Percentiles rank a stretch among this genome's conserved stretches.
Conservation (phyloP, 768 basidiomycete species). For the Mrakia gelida region DNA sequence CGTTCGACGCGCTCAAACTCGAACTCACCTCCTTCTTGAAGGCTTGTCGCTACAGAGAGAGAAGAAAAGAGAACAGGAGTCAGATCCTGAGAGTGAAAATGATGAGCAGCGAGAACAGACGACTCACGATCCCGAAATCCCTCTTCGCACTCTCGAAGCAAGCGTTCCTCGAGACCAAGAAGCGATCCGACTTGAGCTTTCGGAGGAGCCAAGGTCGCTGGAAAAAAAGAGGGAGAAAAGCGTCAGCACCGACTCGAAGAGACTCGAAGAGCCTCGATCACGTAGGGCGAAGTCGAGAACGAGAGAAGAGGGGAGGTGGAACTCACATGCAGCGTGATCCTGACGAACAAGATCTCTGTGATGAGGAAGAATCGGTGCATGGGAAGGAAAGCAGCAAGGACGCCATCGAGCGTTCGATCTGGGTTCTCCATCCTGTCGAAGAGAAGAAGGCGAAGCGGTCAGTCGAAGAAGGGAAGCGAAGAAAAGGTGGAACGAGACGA, state of each 20-base stretch:
- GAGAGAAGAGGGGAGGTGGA: neutral
- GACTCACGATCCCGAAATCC: slow-evolving; percentile 63
- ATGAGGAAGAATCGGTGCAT: slow-evolving; percentile 73
- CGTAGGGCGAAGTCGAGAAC: neutral
- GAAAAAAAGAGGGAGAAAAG: neutral
- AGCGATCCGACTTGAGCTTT: slow-evolving; percentile 71
- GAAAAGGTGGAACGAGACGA: neutral
- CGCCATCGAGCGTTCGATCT: slow-evolving; percentile 64
- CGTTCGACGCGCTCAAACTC: slow-evolving; percentile 34
- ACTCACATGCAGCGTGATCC: slow-evolving; percentile 48
- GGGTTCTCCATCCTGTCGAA: slow-evolving; percentile 54
- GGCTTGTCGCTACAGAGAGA: slow-evolving; percentile 37
- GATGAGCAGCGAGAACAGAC: too few relatives aligned
- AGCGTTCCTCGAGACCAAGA: slow-evolving; percentile 70
- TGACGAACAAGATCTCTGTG: slow-evolving; percentile 82
- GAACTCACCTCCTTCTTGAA: slow-evolving; percentile 43
- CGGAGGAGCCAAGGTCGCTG: slow-evolving; percentile 85
- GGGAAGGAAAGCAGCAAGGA: slow-evolving; percentile 28
- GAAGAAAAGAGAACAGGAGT: neutral
- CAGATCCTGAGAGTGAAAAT: neutral
- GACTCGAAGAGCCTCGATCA: too few relatives aligned
- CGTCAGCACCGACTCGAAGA: neutral
- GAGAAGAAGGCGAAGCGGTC: too few relatives aligned
- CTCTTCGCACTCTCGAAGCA: slow-evolving; percentile 88
- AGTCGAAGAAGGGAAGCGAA: too few relatives aligned